Evolutionary conservation across 345 rosid genomes (phyloP).

Genomic region (Populus simonii): DNA sequence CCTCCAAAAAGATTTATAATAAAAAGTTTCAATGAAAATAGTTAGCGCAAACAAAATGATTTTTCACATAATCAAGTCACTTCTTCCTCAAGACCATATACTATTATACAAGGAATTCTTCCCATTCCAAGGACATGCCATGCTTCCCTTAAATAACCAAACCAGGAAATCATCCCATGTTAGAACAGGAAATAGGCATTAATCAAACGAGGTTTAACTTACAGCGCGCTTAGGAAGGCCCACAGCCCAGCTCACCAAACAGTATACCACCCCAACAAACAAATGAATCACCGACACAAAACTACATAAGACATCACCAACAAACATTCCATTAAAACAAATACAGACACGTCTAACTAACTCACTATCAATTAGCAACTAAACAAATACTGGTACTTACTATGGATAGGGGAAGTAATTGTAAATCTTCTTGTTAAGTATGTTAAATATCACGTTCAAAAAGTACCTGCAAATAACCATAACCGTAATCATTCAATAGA

Average conservation of each 20-base stretch:
- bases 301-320: conserved; percentile 32
- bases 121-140: not conserved
- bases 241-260: conserved; percentile 82
- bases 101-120: not conserved
- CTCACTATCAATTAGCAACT: not conserved
- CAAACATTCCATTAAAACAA: not conserved
- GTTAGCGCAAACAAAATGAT: not conserved
- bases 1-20: not conserved
- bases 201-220: conserved; percentile 30
- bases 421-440: conserved; percentile 95
- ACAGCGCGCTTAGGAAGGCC: conserved; percentile 98
- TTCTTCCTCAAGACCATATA: too few relatives aligned
- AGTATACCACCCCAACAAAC: conserved; percentile 89
- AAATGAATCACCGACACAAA: conserved; percentile 92
- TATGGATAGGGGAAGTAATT: conserved; percentile 96
- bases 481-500: too few relatives aligned
- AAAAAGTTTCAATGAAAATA: not conserved
- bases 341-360: not conserved
- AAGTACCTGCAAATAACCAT: conserved; percentile 52
- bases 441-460: conserved; percentile 93
- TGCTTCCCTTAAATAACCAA: not conserved
- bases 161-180: not conserved
- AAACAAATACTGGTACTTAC: conserved; percentile 42
- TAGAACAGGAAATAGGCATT: not conserved
- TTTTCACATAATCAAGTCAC: not conserved